A percentile compares a stretch with the other conserved stretches of the same genome.
Conservation (phyloP, 805 yeast species). For the Scheffersomyces coipomensis region DNA sequence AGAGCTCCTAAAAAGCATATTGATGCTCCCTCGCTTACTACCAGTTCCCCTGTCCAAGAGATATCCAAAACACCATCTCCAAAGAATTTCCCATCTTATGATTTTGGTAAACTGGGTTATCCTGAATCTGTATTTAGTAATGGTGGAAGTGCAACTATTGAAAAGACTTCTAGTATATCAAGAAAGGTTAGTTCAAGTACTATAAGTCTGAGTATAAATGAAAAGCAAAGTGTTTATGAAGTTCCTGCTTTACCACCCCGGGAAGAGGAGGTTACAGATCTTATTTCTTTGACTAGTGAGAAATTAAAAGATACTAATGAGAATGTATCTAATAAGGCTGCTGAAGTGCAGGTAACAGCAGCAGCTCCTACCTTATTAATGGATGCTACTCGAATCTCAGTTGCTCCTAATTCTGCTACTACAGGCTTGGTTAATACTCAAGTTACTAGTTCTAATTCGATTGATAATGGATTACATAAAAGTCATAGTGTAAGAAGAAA, state of each 20-base stretch:
- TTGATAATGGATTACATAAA: not conserved
- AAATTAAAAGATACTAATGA: too few species aligned
- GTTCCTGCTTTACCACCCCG: not conserved
- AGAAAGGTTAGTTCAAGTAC: not conserved
- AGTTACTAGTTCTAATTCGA: not conserved
- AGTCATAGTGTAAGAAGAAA: conserved; percentile 1
- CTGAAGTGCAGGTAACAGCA: too few species aligned
- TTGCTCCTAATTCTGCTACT: not conserved
- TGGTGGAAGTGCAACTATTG: not conserved
- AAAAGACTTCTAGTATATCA: not conserved
- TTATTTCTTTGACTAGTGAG: too few species aligned
- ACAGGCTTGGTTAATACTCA: not conserved
- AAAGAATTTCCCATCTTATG: conserved; percentile 15
- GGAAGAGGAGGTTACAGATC: not conserved
- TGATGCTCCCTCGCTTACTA: conserved; percentile 2
- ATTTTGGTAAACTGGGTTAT: conserved; percentile 13
- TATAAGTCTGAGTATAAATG: not conserved
- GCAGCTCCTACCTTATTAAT: too few species aligned
- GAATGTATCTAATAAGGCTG: too few species aligned
- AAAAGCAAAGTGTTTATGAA: not conserved
- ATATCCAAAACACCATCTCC: conserved; percentile 5
- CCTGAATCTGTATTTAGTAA: not conserved
- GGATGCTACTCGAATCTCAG: too few species aligned
- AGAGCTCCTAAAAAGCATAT: conserved; percentile 32
- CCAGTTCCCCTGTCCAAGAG: conserved; percentile 3